Evolutionary conservation across 1,139 yeast species (phyloP).

Genomic region (Diutina siamensis): DNA sequence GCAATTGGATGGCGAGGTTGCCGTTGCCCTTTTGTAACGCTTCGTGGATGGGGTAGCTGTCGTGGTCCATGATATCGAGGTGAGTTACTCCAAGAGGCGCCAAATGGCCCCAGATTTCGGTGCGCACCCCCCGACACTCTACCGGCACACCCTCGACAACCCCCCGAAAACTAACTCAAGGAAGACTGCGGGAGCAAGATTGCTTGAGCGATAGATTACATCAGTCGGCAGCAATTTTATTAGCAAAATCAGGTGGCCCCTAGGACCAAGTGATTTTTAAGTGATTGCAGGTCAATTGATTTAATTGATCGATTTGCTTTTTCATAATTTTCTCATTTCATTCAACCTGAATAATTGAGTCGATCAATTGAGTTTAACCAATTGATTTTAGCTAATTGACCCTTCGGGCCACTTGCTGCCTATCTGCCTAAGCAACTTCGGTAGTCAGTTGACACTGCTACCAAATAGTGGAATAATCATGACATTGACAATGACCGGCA

Average conservation of each 20-base stretch:
- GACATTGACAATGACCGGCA: not conserved
- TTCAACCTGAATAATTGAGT: no score
- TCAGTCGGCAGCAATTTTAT: not conserved
- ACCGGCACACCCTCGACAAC: not conserved
- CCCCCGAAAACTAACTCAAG: not conserved
- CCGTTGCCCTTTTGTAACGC: slow-evolving; percentile 49
- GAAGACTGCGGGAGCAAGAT: not conserved
- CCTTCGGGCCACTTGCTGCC: not conserved
- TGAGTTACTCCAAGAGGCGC: not conserved
- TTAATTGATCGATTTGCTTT: no score
- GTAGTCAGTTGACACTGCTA: not conserved
- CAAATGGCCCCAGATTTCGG: not conserved
- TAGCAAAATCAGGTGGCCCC: no score
- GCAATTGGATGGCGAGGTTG: slow-evolving; percentile 34
- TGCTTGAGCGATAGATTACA: slow-evolving; percentile 5
- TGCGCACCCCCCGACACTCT: not conserved
- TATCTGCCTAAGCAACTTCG: not conserved
- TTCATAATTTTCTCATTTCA: no score
- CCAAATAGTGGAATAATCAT: not conserved
- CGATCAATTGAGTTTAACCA: not conserved
- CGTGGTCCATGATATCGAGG: slow-evolving; percentile 2
- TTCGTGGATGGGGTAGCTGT: slow-evolving; percentile 23
- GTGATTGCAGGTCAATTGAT: no score
- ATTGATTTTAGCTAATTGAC: not conserved
- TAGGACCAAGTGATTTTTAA: no score